Evolutionary conservation across 2,329 filamentous ascomycete species (phyloP), one percentile per base, ranked within the genome.

Genomic region (Colletotrichum kahawae): DNA sequence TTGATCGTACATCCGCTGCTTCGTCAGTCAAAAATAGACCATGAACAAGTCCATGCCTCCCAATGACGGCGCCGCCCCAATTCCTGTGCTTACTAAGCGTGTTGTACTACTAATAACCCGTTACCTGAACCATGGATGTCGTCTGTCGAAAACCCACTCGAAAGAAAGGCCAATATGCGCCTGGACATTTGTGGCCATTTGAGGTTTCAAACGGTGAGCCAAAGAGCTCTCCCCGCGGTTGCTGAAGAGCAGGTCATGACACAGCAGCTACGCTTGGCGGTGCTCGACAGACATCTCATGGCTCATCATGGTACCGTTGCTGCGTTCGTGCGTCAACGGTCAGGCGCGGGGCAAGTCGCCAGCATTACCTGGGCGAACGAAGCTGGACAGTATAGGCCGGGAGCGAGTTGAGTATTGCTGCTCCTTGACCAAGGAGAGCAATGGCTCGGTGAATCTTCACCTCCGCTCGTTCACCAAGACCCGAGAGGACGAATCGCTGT

Each of bases 1-100:
- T 75, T 75, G 73, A 75, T 75, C 73, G 73, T 75, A 75, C 73
- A 75, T 75, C 63, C 71, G 73, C 73, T 71, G 73, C 64, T 70
- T 65, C 69, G 73, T 73, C 73, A 67, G 66, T 68, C 66, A 68
- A 68, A 62, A 75, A 75, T 74, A 74, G 60, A 74, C 71, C 71
- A 75, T 73, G 73, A 75, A 73, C 73, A 75, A 57, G 73, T 75
- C 63, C 69, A 48, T 70, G 64, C 64, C 57, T 73, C 70, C 69
- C 73, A 63, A 63, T 73, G 73, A 68, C 27, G 10, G 33, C 14
- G 69, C 27, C 43, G 33, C 31, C 7, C 27, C 6, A n/a, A 31
- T 10, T 10, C 29, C 14, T 7, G n/a, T 67, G 29, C 33, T 13
- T 21, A n/a, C 56, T 4, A 57, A 66, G 56, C 51, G 16, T 43